Conservation (phyloP, 1,139 yeast species). For the Geotrichum klebahnii region DNA sequence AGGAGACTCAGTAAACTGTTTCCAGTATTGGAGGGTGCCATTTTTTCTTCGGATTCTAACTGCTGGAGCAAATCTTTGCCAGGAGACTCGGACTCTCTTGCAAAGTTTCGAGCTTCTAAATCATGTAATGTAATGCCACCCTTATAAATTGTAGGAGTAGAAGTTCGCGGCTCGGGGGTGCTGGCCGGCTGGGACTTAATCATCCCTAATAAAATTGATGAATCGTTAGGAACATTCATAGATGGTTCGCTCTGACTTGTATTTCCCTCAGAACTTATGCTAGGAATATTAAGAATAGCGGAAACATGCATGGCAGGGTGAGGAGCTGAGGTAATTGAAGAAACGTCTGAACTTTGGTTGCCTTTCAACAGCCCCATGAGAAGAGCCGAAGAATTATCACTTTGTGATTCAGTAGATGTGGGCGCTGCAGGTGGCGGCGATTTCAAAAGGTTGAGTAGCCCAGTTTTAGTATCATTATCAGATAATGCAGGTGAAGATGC, state of each 20-base stretch:
- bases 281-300: slow-evolving; percentile 9
- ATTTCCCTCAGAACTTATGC: neutral
- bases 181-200: slow-evolving; percentile 9
- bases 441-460: neutral
- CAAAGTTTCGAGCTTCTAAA: slow-evolving; percentile 2
- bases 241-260: neutral
- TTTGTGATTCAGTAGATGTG: neutral
- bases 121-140: slow-evolving; percentile 11
- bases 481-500: slow-evolving; percentile 4
- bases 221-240: slow-evolving; percentile 9
- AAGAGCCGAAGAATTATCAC: slow-evolving; percentile 8
- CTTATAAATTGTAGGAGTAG: neutral
- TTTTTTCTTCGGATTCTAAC: slow-evolving; percentile 9
- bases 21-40: neutral
- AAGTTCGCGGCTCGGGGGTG: neutral
- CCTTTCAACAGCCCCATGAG: slow-evolving; percentile 15
- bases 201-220: slow-evolving; percentile 13
- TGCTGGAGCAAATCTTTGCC: slow-evolving; percentile 14
- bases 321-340: neutral
- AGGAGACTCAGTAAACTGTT: slow-evolving; percentile 14
- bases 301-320: neutral
- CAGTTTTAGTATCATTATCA: neutral
- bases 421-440: neutral
- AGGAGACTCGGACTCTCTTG: slow-evolving; percentile 11
- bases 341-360: neutral